Conservation (phyloP, 768 basidiomycete genomes). For the Galerina sulciceps region DNA sequence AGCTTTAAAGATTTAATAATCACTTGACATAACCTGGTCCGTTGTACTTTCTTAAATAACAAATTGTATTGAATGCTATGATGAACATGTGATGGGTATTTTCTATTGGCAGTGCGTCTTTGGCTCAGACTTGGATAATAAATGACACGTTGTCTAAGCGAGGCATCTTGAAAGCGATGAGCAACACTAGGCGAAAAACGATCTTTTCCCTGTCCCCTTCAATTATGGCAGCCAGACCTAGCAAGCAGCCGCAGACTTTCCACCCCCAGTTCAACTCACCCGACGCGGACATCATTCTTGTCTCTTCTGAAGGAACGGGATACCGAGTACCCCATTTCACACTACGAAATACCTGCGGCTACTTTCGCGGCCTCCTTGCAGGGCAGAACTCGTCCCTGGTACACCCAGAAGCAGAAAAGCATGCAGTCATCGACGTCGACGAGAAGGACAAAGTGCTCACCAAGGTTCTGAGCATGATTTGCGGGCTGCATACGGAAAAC, state of each 20-base stretch:
- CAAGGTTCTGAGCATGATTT: slow-evolving; percentile 43
- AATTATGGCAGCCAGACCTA: slow-evolving; percentile 22
- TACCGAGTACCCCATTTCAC: slow-evolving; percentile 63
- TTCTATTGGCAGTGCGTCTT: slow-evolving; percentile 4
- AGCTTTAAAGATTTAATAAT: background rate
- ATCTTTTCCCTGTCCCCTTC: slow-evolving; percentile 2
- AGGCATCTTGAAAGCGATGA: slow-evolving; percentile 11
- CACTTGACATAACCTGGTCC: background rate
- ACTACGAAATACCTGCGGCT: slow-evolving; percentile 59
- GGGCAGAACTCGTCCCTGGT: slow-evolving; percentile 2
- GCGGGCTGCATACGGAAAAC: slow-evolving; percentile 41
- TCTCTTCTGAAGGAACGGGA: slow-evolving; percentile 48
- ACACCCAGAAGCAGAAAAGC: slow-evolving; percentile 17
- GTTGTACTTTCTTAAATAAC: background rate
- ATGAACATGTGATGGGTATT: slow-evolving; percentile 4
- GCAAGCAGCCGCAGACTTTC: slow-evolving; percentile 21
- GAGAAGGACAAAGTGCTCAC: slow-evolving; percentile 41
- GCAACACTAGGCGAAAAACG: slow-evolving; percentile 1
- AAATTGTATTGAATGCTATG: background rate
- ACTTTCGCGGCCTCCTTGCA: slow-evolving; percentile 60
- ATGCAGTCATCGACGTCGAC: slow-evolving; percentile 26
- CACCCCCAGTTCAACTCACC: slow-evolving; percentile 37
- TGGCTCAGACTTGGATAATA: background rate
- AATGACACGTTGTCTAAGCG: slow-evolving; percentile 19
- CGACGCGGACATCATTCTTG: slow-evolving; percentile 40